A percentile compares a stretch with the other conserved stretches of the same genome.
These are phyloP conservation scores for Brasilioporus rufonigricans DNA, from an alignment of 768 basidiomycete genomes.

Conservation along the genomic window DNA sequence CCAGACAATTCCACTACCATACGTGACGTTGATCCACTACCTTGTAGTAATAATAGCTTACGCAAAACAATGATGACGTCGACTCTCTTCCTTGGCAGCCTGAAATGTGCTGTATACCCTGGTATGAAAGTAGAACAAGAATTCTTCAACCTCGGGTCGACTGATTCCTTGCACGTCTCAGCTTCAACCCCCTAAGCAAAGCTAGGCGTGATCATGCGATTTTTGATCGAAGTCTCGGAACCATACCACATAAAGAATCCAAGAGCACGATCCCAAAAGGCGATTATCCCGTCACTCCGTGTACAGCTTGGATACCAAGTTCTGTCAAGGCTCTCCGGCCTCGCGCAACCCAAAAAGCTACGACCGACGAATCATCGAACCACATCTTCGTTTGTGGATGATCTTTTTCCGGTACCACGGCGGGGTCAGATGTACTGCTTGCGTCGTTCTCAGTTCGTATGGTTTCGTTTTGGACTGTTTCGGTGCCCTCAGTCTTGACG, in stretches of 20 bases:
- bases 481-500: background rate
- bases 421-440: slow-evolving; percentile 9
- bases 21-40: background rate
- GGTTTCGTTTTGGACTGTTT: too few relatives aligned
- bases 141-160: background rate
- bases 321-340: slow-evolving; percentile 50
- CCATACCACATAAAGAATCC: background rate
- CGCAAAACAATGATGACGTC: background rate
- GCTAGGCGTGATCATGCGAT: background rate
- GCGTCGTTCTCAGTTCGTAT: slow-evolving; percentile 12
- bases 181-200: background rate
- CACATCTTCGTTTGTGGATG: slow-evolving; percentile 36
- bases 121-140: background rate
- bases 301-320: slow-evolving; percentile 45
- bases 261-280: background rate
- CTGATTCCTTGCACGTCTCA: too few relatives aligned
- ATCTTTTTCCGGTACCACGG: slow-evolving; percentile 2
- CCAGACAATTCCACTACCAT: background rate
- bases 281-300: slow-evolving; percentile 39
- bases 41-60: background rate
- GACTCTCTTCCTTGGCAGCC: background rate
- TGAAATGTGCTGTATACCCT: background rate
- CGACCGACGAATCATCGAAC: slow-evolving; percentile 47
- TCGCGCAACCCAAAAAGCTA: slow-evolving; percentile 49
- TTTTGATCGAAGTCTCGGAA: background rate